phyloP scores from a whole-genome alignment of 176 grass and related monocot genomes.

The Tuctoria greenei region DNA sequence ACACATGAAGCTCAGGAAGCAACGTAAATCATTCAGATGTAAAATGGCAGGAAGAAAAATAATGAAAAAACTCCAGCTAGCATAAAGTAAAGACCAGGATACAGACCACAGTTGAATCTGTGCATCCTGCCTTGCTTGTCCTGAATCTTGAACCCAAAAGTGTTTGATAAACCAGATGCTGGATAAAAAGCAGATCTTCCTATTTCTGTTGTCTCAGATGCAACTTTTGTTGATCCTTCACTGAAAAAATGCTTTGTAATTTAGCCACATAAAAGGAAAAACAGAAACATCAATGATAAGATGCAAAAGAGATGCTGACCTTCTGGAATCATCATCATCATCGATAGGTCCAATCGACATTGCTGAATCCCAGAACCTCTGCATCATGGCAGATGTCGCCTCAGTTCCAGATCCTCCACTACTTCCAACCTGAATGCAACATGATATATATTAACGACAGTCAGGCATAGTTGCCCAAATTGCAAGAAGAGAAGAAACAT shows the following conservation, averaged over 20 bases:
- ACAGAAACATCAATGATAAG: background rate
- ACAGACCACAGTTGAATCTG: conserved; percentile 81
- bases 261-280: conserved; percentile 26
- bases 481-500: background rate
- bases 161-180: conserved; percentile 63
- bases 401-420: conserved; percentile 52
- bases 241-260: conserved; percentile 42
- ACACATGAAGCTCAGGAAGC: conserved; percentile 25
- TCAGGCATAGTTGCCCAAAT: background rate
- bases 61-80: background rate
- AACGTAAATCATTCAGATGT: background rate
- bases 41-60: background rate
- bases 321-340: conserved; percentile 79
- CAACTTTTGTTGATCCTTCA: conserved; percentile 81
- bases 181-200: conserved; percentile 70
- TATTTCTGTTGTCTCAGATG: conserved; percentile 69
- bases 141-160: conserved; percentile 95
- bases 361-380: conserved; percentile 96
- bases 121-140: conserved; percentile 96
- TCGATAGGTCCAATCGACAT: conserved; percentile 87
- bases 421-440: conserved; percentile 62
- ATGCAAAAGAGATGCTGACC: conserved; percentile 48
- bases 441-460: conserved; percentile 14
- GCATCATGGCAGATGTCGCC: conserved; percentile 75
- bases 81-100: background rate